Percentiles rank a stretch among this genome's conserved stretches.
Conservation (phyloP, 2,329 filamentous ascomycete genomes). For the Cordyceps tenuipes region DNA sequence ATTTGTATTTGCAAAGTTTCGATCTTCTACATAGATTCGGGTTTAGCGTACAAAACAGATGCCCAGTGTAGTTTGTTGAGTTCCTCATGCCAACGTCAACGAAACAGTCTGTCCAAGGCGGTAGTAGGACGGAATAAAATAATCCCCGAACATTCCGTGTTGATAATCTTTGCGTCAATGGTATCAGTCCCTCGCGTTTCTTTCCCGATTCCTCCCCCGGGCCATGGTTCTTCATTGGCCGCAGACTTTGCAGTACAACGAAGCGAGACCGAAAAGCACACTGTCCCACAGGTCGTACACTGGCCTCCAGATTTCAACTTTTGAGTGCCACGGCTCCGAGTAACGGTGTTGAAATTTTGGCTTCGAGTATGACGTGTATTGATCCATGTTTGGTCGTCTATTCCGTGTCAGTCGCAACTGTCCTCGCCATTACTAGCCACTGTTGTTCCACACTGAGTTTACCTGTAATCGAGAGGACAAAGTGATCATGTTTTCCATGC, state of each 20-base stretch:
- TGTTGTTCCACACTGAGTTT: background rate
- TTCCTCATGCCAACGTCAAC: background rate
- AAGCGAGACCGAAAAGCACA: slow-evolving; percentile 31
- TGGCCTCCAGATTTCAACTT: slow-evolving; percentile 22
- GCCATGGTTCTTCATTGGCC: background rate
- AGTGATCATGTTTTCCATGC: background rate
- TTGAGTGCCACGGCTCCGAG: slow-evolving; percentile 5
- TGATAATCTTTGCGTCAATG: background rate
- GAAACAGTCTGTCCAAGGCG: too few relatives aligned
- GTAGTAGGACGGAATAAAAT: too few relatives aligned
- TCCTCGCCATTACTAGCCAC: background rate
- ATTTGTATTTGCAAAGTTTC: background rate
- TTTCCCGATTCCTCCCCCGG: background rate
- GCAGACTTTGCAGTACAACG: slow-evolving; percentile 27
- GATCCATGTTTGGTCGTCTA: background rate
- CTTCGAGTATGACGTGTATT: slow-evolving; percentile 3
- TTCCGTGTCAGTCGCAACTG: background rate
- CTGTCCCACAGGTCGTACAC: slow-evolving; percentile 31
- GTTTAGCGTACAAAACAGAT: background rate
- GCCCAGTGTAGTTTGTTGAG: background rate
- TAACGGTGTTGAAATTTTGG: background rate
- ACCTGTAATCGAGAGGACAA: background rate
- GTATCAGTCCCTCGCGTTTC: background rate
- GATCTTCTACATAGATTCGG: background rate
- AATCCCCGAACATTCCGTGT: too few relatives aligned